phyloP scores from a whole-genome alignment of 2,329 filamentous ascomycete genomes.

The Tolypocladium amazonense region DNA sequence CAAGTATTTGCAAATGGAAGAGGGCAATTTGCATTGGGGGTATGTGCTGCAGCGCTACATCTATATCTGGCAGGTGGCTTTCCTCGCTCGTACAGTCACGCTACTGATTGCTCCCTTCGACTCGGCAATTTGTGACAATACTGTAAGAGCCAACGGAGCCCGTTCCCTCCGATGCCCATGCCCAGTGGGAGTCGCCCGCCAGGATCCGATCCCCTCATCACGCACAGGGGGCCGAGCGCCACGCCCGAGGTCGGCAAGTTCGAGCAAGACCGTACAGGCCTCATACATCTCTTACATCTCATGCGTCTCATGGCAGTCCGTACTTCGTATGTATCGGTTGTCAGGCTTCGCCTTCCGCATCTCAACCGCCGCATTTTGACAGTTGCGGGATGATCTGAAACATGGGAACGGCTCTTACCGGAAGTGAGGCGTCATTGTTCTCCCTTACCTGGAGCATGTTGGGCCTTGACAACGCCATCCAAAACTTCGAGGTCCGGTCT shows the following conservation, averaged over 20 bases:
- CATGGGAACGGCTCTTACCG: not conserved
- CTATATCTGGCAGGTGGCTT: not conserved
- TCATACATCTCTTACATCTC: not conserved
- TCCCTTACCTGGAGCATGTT: not conserved
- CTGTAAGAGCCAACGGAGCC: not conserved
- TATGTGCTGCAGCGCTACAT: not conserved
- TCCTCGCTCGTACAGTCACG: not conserved
- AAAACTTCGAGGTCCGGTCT: not conserved
- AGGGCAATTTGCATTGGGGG: not conserved
- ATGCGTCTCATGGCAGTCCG: not conserved
- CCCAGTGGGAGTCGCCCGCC: not conserved
- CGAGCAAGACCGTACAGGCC: not conserved
- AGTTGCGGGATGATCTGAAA: not conserved
- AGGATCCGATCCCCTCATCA: not conserved
- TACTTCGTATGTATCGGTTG: not conserved
- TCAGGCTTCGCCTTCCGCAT: not conserved
- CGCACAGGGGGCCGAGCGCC: not conserved
- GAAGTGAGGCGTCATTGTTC: not conserved
- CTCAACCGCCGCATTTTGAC: not conserved
- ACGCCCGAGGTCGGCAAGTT: not conserved
- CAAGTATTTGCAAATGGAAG: not conserved
- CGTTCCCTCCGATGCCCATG: not conserved
- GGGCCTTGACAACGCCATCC: not conserved
- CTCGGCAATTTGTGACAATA: not conserved
- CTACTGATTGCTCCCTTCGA: not conserved